These are phyloP conservation scores for Metarhizium sp. DNA, from an alignment of 2,329 filamentous ascomycete genomes.

Conservation along the genomic window DNA sequence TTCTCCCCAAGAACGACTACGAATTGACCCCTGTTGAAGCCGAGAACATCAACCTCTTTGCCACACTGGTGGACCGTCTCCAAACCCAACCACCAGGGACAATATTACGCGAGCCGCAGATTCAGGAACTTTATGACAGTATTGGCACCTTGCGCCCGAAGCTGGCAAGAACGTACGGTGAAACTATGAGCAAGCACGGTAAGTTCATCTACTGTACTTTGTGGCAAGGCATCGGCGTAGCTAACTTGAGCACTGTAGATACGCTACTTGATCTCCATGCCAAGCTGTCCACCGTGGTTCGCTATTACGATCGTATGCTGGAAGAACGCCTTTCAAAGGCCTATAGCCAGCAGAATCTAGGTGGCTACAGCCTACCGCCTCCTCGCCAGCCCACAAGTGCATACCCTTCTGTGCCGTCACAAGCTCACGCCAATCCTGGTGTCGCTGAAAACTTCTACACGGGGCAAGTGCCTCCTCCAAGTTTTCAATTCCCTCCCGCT, in stretches of 20 bases:
- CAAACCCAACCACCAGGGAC: slow-evolving; percentile 94
- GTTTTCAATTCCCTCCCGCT: slow-evolving; percentile 3
- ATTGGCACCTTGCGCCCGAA: slow-evolving; percentile 92
- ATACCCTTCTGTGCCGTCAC: slow-evolving; percentile 62
- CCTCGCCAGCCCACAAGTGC: slow-evolving; percentile 45
- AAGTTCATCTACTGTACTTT: slow-evolving; percentile 20
- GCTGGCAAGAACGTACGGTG: slow-evolving; percentile 87
- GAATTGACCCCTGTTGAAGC: slow-evolving; percentile 89
- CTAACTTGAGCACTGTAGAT: slow-evolving; percentile 40
- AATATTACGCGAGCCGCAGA: slow-evolving; percentile 92
- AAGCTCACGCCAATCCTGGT: slow-evolving; percentile 35
- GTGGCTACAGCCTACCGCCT: slow-evolving; percentile 51
- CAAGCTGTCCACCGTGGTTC: slow-evolving; percentile 89
- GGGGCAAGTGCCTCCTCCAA: slow-evolving; percentile 43
- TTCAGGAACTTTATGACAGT: slow-evolving; percentile 95
- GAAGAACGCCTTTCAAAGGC: slow-evolving; percentile 91
- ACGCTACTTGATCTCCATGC: slow-evolving; percentile 88
- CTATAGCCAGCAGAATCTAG: slow-evolving; percentile 71
- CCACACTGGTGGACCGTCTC: slow-evolving; percentile 85
- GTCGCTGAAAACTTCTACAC: slow-evolving; percentile 77
- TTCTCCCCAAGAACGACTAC: slow-evolving; percentile 79
- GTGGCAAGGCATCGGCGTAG: not conserved
- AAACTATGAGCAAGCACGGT: slow-evolving; percentile 99
- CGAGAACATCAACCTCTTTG: slow-evolving; percentile 94
- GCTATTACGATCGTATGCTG: slow-evolving; percentile 97